Evolutionary conservation across 1,139 yeast species (phyloP).

Genomic region (Yamadazyma atlantica): DNA sequence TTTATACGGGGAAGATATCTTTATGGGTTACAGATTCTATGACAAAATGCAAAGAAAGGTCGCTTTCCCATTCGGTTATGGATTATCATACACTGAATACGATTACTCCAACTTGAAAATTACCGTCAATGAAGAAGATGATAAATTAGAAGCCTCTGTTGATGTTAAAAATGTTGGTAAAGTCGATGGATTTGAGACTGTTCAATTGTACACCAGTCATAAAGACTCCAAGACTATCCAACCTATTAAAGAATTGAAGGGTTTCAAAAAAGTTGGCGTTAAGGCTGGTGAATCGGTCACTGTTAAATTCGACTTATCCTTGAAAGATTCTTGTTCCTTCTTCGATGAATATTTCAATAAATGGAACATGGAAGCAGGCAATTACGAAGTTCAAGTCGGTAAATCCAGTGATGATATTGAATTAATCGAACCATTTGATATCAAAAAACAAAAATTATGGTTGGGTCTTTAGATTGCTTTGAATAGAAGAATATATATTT

Average conservation of each 20-base stretch:
- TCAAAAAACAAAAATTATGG: constrained; percentile 22
- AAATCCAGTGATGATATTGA: constrained; percentile 25
- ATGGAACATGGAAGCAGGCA: constrained; percentile 24
- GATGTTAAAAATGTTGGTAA: constrained; percentile 42
- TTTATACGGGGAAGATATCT: constrained; percentile 56
- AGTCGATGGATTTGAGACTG: constrained; percentile 43
- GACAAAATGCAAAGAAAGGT: constrained; percentile 48
- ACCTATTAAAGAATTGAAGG: constrained; percentile 58
- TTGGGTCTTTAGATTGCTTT: constrained; percentile 13
- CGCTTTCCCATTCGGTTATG: constrained; percentile 61
- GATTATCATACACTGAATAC: constrained; percentile 57
- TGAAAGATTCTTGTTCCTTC: constrained; percentile 52
- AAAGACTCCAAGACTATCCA: constrained; percentile 40
- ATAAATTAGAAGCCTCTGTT: constrained; percentile 22
- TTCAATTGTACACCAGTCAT: constrained; percentile 45
- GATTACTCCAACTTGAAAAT: constrained; percentile 19
- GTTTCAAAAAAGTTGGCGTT: constrained; percentile 47
- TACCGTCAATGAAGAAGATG: constrained; percentile 12
- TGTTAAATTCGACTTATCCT: constrained; percentile 32
- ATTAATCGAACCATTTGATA: constrained; percentile 31
- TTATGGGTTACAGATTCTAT: constrained; percentile 60
- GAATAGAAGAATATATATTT: too few relatives aligned
- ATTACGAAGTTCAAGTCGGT: constrained; percentile 39
- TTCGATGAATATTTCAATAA: constrained; percentile 48
- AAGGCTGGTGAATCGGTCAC: constrained; percentile 36